A percentile compares a stretch with the other conserved stretches of the same genome.
These are phyloP conservation scores for Amyloporia xantha DNA, from an alignment of 768 basidiomycete species.

Conservation along the genomic window DNA sequence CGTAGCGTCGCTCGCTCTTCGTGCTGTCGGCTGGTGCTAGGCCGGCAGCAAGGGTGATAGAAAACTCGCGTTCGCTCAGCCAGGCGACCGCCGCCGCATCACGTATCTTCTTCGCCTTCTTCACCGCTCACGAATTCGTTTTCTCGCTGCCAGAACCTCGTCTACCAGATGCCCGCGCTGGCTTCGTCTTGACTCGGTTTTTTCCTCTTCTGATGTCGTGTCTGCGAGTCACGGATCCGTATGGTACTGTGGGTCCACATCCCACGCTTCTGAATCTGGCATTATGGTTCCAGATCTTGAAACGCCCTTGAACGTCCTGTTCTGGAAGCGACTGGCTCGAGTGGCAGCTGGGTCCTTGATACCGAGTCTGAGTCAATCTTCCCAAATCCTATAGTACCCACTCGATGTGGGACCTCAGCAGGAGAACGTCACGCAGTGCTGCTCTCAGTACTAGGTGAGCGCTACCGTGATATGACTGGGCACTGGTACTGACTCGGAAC, in stretches of 20 bases:
- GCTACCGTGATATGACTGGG: too few species aligned
- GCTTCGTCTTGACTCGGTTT: not conserved
- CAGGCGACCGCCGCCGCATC: not conserved
- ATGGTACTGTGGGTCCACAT: not conserved
- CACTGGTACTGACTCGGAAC: too few species aligned
- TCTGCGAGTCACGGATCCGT: not conserved
- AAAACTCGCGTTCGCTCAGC: not conserved
- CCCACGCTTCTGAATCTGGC: not conserved
- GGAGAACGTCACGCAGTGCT: too few species aligned
- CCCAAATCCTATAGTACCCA: too few species aligned
- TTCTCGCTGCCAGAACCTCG: not conserved
- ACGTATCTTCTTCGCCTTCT: not conserved
- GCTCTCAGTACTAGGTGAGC: too few species aligned
- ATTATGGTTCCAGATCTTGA: not conserved
- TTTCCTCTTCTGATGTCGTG: not conserved
- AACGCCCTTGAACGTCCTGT: not conserved
- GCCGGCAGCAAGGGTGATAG: not conserved
- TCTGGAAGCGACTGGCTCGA: too few species aligned
- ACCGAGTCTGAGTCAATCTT: too few species aligned
- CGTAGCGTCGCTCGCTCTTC: too few species aligned
- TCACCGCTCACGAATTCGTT: not conserved
- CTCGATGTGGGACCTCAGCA: too few species aligned
- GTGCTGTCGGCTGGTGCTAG: not conserved
- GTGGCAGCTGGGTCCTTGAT: too few species aligned
- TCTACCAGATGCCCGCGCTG: not conserved